Percentiles rank a stretch among this genome's conserved stretches.
phyloP scores from a whole-genome alignment of 495 filamentous ascomycete species.

The Aspergillus cavernicola region DNA sequence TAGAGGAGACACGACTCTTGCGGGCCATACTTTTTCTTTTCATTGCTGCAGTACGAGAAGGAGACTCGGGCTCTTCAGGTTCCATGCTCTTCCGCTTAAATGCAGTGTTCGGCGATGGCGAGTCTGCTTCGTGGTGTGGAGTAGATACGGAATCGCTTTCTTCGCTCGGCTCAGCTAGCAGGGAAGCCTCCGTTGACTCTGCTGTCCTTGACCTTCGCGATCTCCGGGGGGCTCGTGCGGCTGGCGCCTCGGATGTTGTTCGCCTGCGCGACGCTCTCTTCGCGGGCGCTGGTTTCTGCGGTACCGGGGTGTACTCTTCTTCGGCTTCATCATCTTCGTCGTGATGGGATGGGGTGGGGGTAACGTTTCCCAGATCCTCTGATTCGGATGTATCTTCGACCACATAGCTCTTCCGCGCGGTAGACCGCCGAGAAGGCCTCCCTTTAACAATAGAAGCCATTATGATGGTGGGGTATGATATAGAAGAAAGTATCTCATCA shows the following conservation, averaged over 20 bases:
- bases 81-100: slow-evolving; percentile 66
- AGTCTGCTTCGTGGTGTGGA: slow-evolving; percentile 48
- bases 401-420: slow-evolving; percentile 63
- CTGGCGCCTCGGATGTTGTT: slow-evolving; percentile 52
- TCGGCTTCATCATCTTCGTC: slow-evolving; percentile 54
- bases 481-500: slow-evolving; percentile 25
- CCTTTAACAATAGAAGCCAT: slow-evolving; percentile 64
- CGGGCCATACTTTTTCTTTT: slow-evolving; percentile 69
- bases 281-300: slow-evolving; percentile 42
- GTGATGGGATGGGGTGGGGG: slow-evolving; percentile 38
- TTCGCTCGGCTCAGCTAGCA: slow-evolving; percentile 27
- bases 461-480: slow-evolving; percentile 20
- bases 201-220: slow-evolving; percentile 29
- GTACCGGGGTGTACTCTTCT: slow-evolving; percentile 77
- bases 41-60: slow-evolving; percentile 56
- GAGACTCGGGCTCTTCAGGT: slow-evolving; percentile 52
- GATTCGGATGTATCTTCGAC: slow-evolving; percentile 74
- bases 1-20: slow-evolving; percentile 48
- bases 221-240: slow-evolving; percentile 31
- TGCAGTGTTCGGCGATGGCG: slow-evolving; percentile 58
- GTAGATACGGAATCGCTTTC: slow-evolving; percentile 49
- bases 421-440: slow-evolving; percentile 71
- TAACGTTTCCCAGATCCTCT: slow-evolving; percentile 53
- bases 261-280: slow-evolving; percentile 50
- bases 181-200: slow-evolving; percentile 32